A percentile compares a stretch with the other conserved stretches of the same genome.
Evolutionary conservation across 169 alveolate species (phyloP).

Genomic region (Babesia ovata): DNA sequence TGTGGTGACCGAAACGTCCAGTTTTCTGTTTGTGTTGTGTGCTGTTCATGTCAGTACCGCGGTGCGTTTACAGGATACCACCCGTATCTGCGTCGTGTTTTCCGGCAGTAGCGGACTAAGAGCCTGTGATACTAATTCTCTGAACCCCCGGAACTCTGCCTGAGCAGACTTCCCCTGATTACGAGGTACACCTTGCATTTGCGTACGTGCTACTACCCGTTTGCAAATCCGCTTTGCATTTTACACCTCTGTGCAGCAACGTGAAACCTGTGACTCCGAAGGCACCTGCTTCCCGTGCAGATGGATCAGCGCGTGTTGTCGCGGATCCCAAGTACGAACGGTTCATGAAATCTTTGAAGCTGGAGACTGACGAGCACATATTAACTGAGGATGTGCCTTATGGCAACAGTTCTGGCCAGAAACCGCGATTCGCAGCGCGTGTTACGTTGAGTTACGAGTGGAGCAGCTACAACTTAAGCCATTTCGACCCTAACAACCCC

Average conservation of each 20-base stretch:
- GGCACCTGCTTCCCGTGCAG: not conserved
- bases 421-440: conserved; percentile 93
- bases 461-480: conserved; percentile 96
- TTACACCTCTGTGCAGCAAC: not conserved
- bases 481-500: conserved; percentile 94
- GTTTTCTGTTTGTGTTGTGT: no score
- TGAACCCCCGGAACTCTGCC: conserved; percentile 33
- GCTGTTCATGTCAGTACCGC: no score
- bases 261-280: not conserved
- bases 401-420: conserved; percentile 52
- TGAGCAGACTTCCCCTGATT: conserved; percentile 28
- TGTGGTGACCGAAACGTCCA: no score
- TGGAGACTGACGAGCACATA: conserved; percentile 83
- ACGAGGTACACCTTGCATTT: conserved; percentile 7
- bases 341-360: conserved; percentile 76
- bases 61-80: conserved; percentile 58
- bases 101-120: conserved; percentile 67
- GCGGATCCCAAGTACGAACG: conserved; percentile 36
- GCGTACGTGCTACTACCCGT: no score
- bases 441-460: conserved; percentile 95
- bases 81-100: conserved; percentile 51
- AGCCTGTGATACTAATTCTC: conserved; percentile 62
- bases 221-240: not conserved
- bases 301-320: not conserved
- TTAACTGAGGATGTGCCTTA: conserved; percentile 73